Conservation (phyloP, 208 protist genomes). For the Tritrichomonas foetus region DNA sequence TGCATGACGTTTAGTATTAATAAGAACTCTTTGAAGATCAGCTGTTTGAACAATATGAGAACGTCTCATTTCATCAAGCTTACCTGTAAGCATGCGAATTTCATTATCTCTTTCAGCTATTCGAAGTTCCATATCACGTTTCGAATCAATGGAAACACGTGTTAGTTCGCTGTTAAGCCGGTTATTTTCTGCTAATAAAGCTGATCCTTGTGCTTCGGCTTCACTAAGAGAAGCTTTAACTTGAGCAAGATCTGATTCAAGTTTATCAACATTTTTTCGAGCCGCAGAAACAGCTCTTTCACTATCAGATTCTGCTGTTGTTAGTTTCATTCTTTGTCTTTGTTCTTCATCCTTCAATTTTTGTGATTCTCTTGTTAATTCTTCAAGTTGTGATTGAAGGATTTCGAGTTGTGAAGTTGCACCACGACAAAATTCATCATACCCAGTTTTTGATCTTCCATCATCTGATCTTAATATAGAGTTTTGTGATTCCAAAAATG, state of each 20-base stretch:
- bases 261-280: conserved; percentile 7
- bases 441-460: neutral
- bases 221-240: conserved; percentile 14
- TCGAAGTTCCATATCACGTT: neutral
- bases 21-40: neutral
- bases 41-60: neutral
- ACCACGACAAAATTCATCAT: conserved; percentile 34
- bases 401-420: neutral
- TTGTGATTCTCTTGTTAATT: neutral
- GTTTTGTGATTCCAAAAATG: conserved; percentile 28
- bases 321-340: neutral
- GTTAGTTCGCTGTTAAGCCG: neutral
- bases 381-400: neutral
- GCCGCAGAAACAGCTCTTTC: neutral
- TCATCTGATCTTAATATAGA: neutral
- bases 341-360: conserved; percentile 9
- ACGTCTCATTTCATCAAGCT: conserved; percentile 20
- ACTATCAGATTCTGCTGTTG: neutral
- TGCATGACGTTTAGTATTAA: neutral
- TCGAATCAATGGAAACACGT: neutral
- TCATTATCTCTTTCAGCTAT: neutral
- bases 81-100: neutral
- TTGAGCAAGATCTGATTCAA: conserved; percentile 12
- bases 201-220: neutral
- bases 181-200: conserved; percentile 5